Evolutionary conservation across 257 asterid species (phyloP).

Genomic region (Linaria vulgaris): DNA sequence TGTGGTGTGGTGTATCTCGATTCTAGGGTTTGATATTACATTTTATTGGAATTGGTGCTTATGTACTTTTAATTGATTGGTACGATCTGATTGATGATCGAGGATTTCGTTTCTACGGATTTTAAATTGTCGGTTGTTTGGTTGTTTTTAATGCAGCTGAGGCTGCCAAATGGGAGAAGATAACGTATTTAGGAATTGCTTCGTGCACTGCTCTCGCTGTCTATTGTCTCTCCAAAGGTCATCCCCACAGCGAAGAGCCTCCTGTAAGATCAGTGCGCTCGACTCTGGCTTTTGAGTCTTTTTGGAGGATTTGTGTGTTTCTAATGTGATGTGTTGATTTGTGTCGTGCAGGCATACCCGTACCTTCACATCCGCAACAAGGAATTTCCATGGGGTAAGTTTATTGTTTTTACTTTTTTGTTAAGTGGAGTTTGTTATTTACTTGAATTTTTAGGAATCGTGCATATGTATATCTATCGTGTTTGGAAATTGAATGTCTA

Average conservation of each 20-base stretch:
- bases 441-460: no score
- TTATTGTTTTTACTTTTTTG: neutral
- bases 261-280: constrained; percentile 54
- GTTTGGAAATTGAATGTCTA: neutral
- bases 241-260: constrained; percentile 63
- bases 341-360: constrained; percentile 57
- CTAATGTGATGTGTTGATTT: constrained; percentile 11
- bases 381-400: constrained; percentile 90
- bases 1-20: neutral
- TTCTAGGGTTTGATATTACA: constrained; percentile 22
- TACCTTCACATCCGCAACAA: constrained; percentile 78
- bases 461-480: no score
- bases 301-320: constrained; percentile 4
- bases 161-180: constrained; percentile 94
- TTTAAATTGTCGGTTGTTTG: neutral
- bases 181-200: constrained; percentile 48
- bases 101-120: neutral
- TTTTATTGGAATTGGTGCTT: neutral
- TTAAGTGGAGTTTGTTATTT: neutral
- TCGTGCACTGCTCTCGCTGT: constrained; percentile 48
- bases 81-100: constrained; percentile 6
- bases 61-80: constrained; percentile 1
- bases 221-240: constrained; percentile 70
- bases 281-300: constrained; percentile 1
- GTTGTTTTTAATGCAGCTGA: constrained; percentile 45